Evolutionary conservation across 2,329 filamentous ascomycete species (phyloP), one percentile per base, ranked within the genome.

Genomic region (Colletotrichum kahawae): DNA sequence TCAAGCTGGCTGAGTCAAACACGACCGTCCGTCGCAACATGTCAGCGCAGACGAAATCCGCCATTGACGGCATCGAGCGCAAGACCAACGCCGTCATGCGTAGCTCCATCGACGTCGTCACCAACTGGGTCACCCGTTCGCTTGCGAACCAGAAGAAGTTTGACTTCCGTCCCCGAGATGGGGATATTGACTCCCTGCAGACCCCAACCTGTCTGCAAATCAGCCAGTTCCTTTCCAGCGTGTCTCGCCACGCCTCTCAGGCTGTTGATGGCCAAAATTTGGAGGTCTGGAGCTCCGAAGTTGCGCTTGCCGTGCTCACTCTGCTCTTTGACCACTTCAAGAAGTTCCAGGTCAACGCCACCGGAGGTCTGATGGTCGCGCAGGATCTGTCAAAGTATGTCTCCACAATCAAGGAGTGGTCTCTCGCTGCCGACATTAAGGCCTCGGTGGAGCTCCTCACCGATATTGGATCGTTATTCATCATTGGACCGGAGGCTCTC

Each of bases 351-450:
- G 95, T 99, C 78, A 98, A 95, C 79, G 95, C 96, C 54, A 96
- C 96, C 0, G 97, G 97, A 76, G 97, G 95, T 4, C 91, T 99
- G 62, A 97, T 98, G 91, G 95, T 98, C 31, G 96, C 94, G 43
- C 98, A 98, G 86, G 97, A 99, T 82, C 96, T 98, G 83, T 95
- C 95, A 43, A 95, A 95, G 82, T 99, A 99, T 83, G 94, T 95
- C 10, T 93, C 96, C 76, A 92, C 98, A 13, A 89, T 99, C 78
- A 92, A 95, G 77, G 92, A 92, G 38, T 98, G 95, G 95, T 91
- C 94, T 33, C 88, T 96, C 54, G 89, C 90, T 68, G 93, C 92
- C 79, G 92, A 94, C 54, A 91, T 92, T 64, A 90, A 91, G 78
- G 89, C 89, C 29, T 91, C 92, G 69, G 91, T 98, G 78, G 96